Conservation (phyloP, 257 asterid genomes). For the Asclepias syriaca region DNA sequence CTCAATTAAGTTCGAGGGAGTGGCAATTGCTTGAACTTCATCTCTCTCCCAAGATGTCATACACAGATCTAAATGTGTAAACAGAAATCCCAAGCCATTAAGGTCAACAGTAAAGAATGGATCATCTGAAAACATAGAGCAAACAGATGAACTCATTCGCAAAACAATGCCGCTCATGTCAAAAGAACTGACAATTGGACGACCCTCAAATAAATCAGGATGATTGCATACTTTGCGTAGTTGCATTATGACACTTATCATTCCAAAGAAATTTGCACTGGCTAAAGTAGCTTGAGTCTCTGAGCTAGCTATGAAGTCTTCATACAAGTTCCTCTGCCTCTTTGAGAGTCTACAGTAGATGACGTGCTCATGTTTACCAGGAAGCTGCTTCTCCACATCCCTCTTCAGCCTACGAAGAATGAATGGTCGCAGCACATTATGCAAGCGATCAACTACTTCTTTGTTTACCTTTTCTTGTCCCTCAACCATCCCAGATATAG, state of each 20-base stretch:
- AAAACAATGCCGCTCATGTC: constrained; percentile 82
- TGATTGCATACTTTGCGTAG: constrained; percentile 99
- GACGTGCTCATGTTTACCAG: constrained; percentile 81
- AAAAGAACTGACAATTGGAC: constrained; percentile 92
- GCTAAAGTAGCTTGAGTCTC: constrained; percentile 98
- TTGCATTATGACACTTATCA: constrained; percentile 98
- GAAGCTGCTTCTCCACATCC: constrained; percentile 99
- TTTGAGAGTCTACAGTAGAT: constrained; percentile 88
- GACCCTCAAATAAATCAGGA: constrained; percentile 99
- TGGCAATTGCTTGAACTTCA: constrained; percentile 74
- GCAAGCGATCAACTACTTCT: constrained; percentile 95
- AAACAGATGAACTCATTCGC: constrained; percentile 79
- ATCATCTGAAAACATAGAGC: constrained; percentile 54
- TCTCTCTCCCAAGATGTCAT: constrained; percentile 95
- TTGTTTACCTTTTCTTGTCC: constrained; percentile 96
- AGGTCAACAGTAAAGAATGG: constrained; percentile 72
- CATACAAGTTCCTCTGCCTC: constrained; percentile 96
- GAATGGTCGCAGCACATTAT: constrained; percentile 98
- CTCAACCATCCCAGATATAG: constrained; percentile 97
- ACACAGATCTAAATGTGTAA: constrained; percentile 73
- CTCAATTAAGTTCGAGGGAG: constrained; percentile 71
- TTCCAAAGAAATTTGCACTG: constrained; percentile 88
- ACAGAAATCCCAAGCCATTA: constrained; percentile 63
- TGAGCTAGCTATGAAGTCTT: constrained; percentile 98
- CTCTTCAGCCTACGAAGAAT: constrained; percentile 92